These are phyloP conservation scores for Cryptomeria japonica DNA, from an alignment of 75 land plant genomes.

Conservation along the genomic window DNA sequence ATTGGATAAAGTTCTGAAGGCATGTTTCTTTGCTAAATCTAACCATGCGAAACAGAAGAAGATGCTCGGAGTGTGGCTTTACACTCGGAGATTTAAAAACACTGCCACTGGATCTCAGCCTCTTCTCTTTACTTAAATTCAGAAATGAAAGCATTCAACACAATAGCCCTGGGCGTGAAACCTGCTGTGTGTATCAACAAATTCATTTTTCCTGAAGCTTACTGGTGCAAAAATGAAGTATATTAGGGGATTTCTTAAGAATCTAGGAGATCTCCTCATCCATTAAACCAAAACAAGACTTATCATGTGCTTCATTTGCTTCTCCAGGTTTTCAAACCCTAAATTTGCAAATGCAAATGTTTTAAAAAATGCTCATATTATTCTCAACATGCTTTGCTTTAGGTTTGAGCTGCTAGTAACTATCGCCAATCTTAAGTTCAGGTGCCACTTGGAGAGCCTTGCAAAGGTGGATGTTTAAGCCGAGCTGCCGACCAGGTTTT, in stretches of 20 bases:
- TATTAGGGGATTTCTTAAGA: slow-evolving; percentile 19
- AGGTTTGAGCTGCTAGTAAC: neutral
- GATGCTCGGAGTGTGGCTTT: neutral
- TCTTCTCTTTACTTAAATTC: slow-evolving; percentile 17
- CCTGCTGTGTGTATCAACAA: slow-evolving; percentile 28
- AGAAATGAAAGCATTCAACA: slow-evolving; percentile 19
- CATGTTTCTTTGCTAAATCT: neutral
- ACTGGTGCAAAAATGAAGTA: slow-evolving; percentile 22
- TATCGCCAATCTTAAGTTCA: neutral
- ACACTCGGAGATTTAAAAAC: neutral
- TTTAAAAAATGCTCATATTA: neutral
- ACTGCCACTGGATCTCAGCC: slow-evolving; percentile 23
- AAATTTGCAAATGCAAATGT: neutral
- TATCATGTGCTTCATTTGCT: slow-evolving; percentile 31
- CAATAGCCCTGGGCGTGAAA: slow-evolving; percentile 20
- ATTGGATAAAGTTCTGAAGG: neutral
- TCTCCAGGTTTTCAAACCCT: slow-evolving; percentile 25
- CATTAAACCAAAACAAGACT: slow-evolving; percentile 24
- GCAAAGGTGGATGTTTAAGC: neutral
- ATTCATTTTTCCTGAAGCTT: slow-evolving; percentile 45
- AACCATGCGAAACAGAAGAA: neutral
- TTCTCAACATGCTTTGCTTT: too few relatives aligned
- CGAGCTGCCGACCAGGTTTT: slow-evolving; percentile 7
- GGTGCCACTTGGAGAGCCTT: neutral
- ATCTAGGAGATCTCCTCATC: slow-evolving; percentile 19